A percentile compares a stretch with the other conserved stretches of the same genome.
Conservation (phyloP, 192 early-diverging fungal species). For the Umbelopsis isabellina region DNA sequence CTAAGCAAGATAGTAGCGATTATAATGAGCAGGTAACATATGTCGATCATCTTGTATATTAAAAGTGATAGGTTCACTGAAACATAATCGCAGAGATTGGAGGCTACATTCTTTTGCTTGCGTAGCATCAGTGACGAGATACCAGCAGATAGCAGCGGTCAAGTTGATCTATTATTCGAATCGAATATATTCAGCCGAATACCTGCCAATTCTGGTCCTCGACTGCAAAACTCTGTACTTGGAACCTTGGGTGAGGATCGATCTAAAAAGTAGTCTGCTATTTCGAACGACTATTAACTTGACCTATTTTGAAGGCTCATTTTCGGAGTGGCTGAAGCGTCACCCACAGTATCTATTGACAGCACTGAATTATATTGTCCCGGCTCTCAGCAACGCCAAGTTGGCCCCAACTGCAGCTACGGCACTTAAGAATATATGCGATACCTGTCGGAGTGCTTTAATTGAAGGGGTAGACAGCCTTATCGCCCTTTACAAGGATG, state of each 20-base stretch:
- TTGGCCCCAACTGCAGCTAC: constrained; percentile 64
- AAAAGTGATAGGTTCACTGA: no score
- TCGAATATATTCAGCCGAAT: constrained; percentile 54
- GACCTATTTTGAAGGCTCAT: constrained; percentile 52
- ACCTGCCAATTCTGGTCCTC: constrained; percentile 40
- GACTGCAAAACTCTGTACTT: constrained; percentile 52
- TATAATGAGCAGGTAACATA: background rate
- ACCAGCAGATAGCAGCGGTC: constrained; percentile 48
- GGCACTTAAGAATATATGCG: constrained; percentile 70
- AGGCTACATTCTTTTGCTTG: constrained; percentile 68
- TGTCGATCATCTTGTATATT: no score
- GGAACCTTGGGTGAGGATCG: constrained; percentile 45
- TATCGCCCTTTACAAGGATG: constrained; percentile 61
- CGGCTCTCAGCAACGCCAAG: constrained; percentile 57
- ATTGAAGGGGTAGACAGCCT: constrained; percentile 60
- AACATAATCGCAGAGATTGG: constrained; percentile 36
- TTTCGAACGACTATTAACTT: background rate
- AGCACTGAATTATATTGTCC: constrained; percentile 65
- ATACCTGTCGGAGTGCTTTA: constrained; percentile 68
- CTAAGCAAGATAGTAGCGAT: background rate
- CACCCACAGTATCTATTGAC: constrained; percentile 62
- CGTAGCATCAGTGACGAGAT: constrained; percentile 70
- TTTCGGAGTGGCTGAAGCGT: constrained; percentile 68
- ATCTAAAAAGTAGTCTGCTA: background rate
- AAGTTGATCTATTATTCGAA: constrained; percentile 65